Percentiles rank a stretch among this genome's conserved stretches.
Conservation (phyloP, 176 grass and related monocot species). For the Rhipidocladum racemiflorum region DNA sequence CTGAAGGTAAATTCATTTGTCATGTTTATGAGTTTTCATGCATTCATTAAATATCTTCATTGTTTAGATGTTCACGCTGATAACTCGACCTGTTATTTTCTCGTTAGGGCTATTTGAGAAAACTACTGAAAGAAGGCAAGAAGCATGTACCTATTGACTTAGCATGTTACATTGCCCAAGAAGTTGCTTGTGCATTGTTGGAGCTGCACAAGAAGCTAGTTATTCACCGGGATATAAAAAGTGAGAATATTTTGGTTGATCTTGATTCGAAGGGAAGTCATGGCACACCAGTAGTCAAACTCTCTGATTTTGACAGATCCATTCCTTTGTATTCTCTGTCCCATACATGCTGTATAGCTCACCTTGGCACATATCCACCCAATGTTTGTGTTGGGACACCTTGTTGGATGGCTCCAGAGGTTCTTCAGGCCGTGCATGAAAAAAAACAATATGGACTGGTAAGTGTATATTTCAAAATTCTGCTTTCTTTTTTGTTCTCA, state of each 20-base stretch:
- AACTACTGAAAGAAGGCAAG: conserved; percentile 66
- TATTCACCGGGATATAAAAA: conserved; percentile 98
- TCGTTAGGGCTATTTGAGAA: conserved; percentile 68
- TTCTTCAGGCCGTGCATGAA: conserved; percentile 68
- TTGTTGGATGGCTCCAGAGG: conserved; percentile 93
- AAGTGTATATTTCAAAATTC: conserved; percentile 29
- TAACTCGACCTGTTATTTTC: conserved; percentile 13
- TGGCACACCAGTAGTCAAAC: conserved; percentile 63
- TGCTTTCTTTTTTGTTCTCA: neutral
- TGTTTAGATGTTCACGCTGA: conserved; percentile 5
- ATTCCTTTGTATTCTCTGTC: conserved; percentile 64
- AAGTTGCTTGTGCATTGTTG: conserved; percentile 69
- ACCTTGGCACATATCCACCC: conserved; percentile 74
- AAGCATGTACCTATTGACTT: conserved; percentile 64
- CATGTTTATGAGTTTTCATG: neutral
- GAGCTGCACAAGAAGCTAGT: conserved; percentile 84
- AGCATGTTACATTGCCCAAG: conserved; percentile 72
- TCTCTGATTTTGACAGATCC: conserved; percentile 86
- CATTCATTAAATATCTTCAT: conserved; percentile 1
- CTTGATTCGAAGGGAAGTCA: conserved; percentile 43
- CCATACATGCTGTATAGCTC: conserved; percentile 94
- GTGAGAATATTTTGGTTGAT: conserved; percentile 88
- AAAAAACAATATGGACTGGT: conserved; percentile 84
- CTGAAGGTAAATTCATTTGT: conserved; percentile 60
- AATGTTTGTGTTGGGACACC: conserved; percentile 93